Conservation (phyloP, 345 rosid genomes). For the Pugionium dolabratum region DNA sequence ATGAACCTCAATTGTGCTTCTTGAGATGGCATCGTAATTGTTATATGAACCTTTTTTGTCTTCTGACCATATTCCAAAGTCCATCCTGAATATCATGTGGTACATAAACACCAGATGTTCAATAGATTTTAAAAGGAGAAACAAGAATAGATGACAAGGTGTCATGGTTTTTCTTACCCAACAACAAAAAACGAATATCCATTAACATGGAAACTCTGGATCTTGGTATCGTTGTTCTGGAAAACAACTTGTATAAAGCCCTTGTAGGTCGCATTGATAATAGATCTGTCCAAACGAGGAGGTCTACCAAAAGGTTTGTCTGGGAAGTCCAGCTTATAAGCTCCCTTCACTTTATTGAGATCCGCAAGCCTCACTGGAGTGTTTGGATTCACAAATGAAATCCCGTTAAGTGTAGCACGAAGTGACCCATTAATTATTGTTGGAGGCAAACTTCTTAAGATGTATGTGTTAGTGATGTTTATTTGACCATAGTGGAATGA, state of each 20-base stretch:
- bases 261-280: constrained; percentile 83
- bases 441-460: constrained; percentile 72
- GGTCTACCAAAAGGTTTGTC: constrained; percentile 61
- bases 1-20: constrained; percentile 71
- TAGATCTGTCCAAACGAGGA: constrained; percentile 57
- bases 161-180: constrained; percentile 53
- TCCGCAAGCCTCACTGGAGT: constrained; percentile 87
- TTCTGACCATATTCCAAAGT: constrained; percentile 89
- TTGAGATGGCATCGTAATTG: constrained; percentile 69
- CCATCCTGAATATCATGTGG: constrained; percentile 72
- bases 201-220: constrained; percentile 85
- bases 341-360: constrained; percentile 63
- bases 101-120: constrained; percentile 41
- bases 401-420: constrained; percentile 75
- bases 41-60: constrained; percentile 66
- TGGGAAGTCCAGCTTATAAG: constrained; percentile 89
- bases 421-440: constrained; percentile 55
- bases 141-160: constrained; percentile 15
- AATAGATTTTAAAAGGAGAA: not conserved
- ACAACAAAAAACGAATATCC: constrained; percentile 89
- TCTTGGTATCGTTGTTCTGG: constrained; percentile 86
- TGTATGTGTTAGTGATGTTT: constrained; percentile 72
- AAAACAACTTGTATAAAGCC: constrained; percentile 82
- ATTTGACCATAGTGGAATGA: constrained; percentile 89
- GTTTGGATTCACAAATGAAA: constrained; percentile 70